phyloP scores from a whole-genome alignment of 495 filamentous ascomycete genomes.

The Neurospora sp. region DNA sequence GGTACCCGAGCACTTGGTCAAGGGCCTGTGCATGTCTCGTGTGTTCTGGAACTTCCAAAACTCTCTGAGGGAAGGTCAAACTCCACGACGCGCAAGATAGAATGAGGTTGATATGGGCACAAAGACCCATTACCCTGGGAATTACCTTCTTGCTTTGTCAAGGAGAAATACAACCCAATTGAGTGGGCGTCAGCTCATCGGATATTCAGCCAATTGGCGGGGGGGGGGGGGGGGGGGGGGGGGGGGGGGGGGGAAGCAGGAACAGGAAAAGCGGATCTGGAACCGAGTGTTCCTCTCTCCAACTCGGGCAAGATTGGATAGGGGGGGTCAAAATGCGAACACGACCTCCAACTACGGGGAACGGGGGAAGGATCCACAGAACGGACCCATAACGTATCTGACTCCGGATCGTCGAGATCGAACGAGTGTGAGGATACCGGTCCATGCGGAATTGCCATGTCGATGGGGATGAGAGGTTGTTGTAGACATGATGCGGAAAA shows the following conservation, averaged over 20 bases:
- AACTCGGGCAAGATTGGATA: not conserved
- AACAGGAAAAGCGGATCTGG: not conserved
- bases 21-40: not conserved
- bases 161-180: not conserved
- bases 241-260: no score
- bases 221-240: no score
- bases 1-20: not conserved
- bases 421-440: not conserved
- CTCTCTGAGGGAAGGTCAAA: not conserved
- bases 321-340: not conserved
- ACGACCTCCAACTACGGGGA: not conserved
- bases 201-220: not conserved
- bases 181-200: not conserved
- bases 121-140: not conserved
- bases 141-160: not conserved
- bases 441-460: not conserved
- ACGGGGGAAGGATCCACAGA: not conserved
- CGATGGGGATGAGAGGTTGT: not conserved
- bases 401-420: not conserved
- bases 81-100: not conserved
- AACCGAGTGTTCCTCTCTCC: not conserved
- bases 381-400: not conserved
- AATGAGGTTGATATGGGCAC: not conserved
- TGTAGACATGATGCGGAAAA: not conserved
- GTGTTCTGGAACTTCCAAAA: not conserved